Conservation (phyloP, 1,139 yeast genomes). For the Lodderomyces pseudojiufengensis region DNA sequence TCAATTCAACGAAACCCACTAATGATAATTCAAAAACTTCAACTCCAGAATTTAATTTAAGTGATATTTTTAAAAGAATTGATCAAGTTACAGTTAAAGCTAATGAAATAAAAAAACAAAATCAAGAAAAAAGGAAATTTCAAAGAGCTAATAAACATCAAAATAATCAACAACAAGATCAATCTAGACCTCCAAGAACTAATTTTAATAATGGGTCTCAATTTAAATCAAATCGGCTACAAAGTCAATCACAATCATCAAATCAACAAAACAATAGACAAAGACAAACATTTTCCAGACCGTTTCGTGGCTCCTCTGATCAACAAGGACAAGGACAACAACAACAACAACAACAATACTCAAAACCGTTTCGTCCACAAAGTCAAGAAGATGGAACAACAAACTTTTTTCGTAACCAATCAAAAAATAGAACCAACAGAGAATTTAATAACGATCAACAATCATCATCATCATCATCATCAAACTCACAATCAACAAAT, state of each 20-base stretch:
- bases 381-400: conserved; percentile 4
- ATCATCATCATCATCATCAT: neutral
- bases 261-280: conserved; percentile 1
- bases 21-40: conserved; percentile 5
- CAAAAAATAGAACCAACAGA: neutral
- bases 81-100: conserved; percentile 24
- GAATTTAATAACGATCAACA: conserved; percentile 1
- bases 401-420: neutral
- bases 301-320: conserved; percentile 1
- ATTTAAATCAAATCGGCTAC: neutral
- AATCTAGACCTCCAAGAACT: no score
- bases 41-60: conserved; percentile 19
- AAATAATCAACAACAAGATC: neutral
- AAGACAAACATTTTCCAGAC: neutral
- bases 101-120: conserved; percentile 5
- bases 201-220: no score
- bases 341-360: conserved; percentile 1
- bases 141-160: no score
- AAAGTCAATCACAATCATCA: neutral
- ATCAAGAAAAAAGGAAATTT: neutral
- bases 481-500: conserved; percentile 1
- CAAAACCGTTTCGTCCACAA: conserved; percentile 2
- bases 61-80: conserved; percentile 34
- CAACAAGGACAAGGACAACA: conserved; percentile 1
- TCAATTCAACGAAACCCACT: conserved; percentile 7